Percentiles rank a stretch among this genome's conserved stretches.
Evolutionary conservation across 208 protist species (phyloP).

Genomic region (Leishmania aethiopica): DNA sequence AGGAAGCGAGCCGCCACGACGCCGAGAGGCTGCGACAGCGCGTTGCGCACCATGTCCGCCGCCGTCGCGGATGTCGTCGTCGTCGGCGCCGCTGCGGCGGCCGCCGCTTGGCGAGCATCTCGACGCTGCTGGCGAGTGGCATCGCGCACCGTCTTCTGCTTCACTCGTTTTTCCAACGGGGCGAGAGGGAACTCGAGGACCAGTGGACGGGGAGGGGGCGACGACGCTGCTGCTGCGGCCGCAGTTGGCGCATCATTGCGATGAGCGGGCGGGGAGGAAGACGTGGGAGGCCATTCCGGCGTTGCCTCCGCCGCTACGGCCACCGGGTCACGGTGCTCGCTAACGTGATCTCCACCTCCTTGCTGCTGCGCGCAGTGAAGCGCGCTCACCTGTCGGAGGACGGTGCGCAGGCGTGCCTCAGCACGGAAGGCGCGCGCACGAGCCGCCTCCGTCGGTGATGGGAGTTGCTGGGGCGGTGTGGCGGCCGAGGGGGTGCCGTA

Average conservation of each 20-base stretch:
- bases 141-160: slow-evolving; percentile 16
- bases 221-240: neutral
- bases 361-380: neutral
- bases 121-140: slow-evolving; percentile 20
- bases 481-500: neutral
- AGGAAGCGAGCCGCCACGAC: slow-evolving; percentile 29
- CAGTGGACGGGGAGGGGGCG: neutral
- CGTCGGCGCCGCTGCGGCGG: neutral
- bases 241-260: neutral
- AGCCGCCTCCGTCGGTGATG: slow-evolving; percentile 5
- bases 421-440: slow-evolving; percentile 2
- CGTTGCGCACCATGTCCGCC: slow-evolving; percentile 25
- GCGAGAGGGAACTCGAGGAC: slow-evolving; percentile 20
- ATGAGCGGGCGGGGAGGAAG: neutral
- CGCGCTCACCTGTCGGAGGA: slow-evolving; percentile 7
- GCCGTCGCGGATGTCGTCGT: slow-evolving; percentile 8
- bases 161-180: slow-evolving; percentile 11
- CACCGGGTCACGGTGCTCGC: neutral
- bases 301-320: neutral
- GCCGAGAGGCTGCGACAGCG: slow-evolving; percentile 24
- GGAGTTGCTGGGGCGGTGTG: neutral
- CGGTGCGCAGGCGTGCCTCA: slow-evolving; percentile 8
- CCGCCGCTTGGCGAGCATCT: slow-evolving; percentile 10
- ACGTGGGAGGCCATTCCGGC: neutral
- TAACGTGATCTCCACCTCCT: neutral